phyloP scores from a whole-genome alignment of 192 early-diverging fungal genomes.

The Coemansia sp. region DNA sequence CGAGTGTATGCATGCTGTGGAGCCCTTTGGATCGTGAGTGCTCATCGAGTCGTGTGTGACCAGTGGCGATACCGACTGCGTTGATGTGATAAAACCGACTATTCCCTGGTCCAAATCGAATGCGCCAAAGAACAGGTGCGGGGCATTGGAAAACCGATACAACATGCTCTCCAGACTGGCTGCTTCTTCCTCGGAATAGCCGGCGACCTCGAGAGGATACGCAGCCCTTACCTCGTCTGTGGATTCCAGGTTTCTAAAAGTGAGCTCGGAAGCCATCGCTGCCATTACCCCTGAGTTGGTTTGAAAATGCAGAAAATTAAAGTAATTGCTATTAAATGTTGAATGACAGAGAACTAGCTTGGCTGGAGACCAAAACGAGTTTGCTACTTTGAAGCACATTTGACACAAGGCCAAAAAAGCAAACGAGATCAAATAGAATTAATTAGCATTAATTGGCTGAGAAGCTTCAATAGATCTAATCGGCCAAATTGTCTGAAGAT shows the following conservation, averaged over 20 bases:
- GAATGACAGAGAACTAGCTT: no score
- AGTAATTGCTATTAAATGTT: neutral
- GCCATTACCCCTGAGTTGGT: neutral
- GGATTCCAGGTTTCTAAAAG: slow-evolving; percentile 14
- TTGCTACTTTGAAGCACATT: neutral
- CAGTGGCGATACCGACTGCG: slow-evolving; percentile 39
- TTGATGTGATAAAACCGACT: slow-evolving; percentile 65
- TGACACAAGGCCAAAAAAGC: neutral
- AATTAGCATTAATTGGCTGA: no score
- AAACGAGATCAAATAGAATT: no score
- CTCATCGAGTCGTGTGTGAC: slow-evolving; percentile 70
- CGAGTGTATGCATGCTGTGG: slow-evolving; percentile 67
- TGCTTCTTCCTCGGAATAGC: slow-evolving; percentile 35
- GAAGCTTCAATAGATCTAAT: no score
- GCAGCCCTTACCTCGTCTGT: slow-evolving; percentile 23
- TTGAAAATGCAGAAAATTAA: neutral
- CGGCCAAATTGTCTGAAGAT: no score
- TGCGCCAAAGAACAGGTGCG: slow-evolving; percentile 46
- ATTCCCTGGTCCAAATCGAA: slow-evolving; percentile 23
- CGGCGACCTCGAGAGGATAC: slow-evolving; percentile 19
- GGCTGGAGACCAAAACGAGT: no score
- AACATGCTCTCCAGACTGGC: slow-evolving; percentile 37
- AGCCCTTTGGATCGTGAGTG: slow-evolving; percentile 60
- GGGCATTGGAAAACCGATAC: slow-evolving; percentile 34
- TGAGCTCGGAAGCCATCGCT: neutral